Evolutionary conservation across 2,329 filamentous ascomycete species (phyloP).

Genomic region (Verticillium albo-atrum): DNA sequence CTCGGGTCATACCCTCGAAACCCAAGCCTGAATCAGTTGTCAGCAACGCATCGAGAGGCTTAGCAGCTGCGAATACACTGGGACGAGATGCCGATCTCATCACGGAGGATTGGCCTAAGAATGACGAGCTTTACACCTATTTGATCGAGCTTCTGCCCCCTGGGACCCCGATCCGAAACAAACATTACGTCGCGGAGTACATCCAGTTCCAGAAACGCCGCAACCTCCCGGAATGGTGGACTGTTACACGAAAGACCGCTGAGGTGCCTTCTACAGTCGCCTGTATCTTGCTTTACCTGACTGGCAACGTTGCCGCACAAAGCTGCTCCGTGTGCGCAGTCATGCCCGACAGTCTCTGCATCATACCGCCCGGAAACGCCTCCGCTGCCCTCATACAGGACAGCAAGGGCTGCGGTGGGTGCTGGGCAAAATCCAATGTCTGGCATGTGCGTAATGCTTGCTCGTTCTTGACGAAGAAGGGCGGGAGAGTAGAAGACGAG

Average conservation of each 20-base stretch:
- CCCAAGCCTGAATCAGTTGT: background rate
- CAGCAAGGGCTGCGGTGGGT: background rate
- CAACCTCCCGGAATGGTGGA: background rate
- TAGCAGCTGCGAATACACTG: background rate
- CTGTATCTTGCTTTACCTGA: background rate
- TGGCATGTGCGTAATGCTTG: background rate
- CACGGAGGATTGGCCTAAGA: background rate
- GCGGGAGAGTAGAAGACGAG: background rate
- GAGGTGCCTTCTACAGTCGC: background rate
- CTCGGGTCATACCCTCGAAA: background rate
- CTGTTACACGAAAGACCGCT: background rate
- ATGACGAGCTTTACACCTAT: background rate
- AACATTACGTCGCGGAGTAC: background rate
- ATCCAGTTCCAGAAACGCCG: background rate
- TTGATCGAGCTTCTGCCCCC: background rate
- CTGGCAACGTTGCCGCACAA: background rate
- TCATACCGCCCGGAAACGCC: background rate
- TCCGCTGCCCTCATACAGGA: background rate
- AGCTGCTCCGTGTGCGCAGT: background rate
- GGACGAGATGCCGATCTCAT: background rate
- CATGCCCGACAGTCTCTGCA: background rate
- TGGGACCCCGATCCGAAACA: background rate
- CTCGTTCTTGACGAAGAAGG: background rate
- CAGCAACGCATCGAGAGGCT: background rate
- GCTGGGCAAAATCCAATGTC: background rate